Evolutionary conservation across 2,329 filamentous ascomycete genomes (phyloP), one percentile per base, ranked within the genome.

Genomic region (Phialemoniopsis sp.): DNA sequence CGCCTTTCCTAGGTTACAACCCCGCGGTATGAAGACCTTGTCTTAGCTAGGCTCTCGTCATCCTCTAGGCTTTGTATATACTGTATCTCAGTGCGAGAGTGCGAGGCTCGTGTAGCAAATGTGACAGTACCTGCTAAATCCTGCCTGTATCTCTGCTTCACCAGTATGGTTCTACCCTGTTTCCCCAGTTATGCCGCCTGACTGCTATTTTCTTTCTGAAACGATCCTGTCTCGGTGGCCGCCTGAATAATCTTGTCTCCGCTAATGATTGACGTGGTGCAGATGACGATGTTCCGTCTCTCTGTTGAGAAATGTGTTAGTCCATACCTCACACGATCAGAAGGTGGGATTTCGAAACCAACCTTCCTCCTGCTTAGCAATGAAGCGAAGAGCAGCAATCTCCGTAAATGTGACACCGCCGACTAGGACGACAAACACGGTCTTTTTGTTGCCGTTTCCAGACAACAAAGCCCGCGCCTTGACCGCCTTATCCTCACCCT

Each of bases 331-430:
- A 26, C 10, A 26, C 10, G 21, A 26, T 26, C 40, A 44, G 29
- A 49, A 26, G 29, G 16, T 37, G 13, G 15, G 7, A 15, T 14
- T 17, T 29, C 9, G 14, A 28, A n/a, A 28, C 33, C 21, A 26
- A 81, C 80, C 76, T 71, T 87, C 78, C 80, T 93, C 83, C 61
- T 91, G 83, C 57, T 82, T 82, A 9, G 87, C 88, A 50, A 98
- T 85, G 58, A 95, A 97, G 39, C 94, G 77, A 57, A 98, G 60
- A 15, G 94, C 93, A 31, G 94, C 89, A 58, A 98, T 91, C 64
- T 98, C 93, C 0, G 93, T 91, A 57, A 94, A 95, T 0, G 89
- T 96, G 40, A 98, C 87, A 3, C 93, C 94, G n/a, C 93, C 93
- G 14, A 98, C 69, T 63, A 97, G 97, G 51, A 97, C 95, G n/a